Conservation (phyloP, 1,284 basidiomycete genomes). For the Cutaneotrichosporon curvatum region DNA sequence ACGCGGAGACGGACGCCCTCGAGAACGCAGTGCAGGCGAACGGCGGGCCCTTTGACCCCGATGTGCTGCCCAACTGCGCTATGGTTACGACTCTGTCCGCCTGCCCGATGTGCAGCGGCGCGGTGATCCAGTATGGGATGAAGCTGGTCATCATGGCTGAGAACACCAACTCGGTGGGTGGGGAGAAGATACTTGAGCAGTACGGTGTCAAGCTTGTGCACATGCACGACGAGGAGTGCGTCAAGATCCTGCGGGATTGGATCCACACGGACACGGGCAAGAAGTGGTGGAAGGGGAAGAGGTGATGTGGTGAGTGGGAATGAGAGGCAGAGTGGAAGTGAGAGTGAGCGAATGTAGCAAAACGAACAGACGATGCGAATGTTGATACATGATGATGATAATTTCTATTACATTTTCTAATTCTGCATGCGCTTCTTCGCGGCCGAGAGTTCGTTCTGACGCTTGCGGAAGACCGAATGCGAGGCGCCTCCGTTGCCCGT, state of each 20-base stretch:
- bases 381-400: no score
- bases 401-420: not conserved
- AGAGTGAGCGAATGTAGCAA: not conserved
- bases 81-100: slow-evolving; percentile 28
- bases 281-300: not conserved
- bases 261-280: not conserved
- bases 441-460: slow-evolving; percentile 25
- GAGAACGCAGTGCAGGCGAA: slow-evolving; percentile 20
- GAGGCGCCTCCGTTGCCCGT: slow-evolving; percentile 21
- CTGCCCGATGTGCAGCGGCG: slow-evolving; percentile 21
- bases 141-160: slow-evolving; percentile 2
- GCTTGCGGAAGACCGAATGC: slow-evolving; percentile 34
- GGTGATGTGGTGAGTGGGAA: no score
- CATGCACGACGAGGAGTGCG: not conserved
- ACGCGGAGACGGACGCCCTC: slow-evolving; percentile 30
- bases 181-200: not conserved
- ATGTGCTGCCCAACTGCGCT: slow-evolving; percentile 23
- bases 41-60: slow-evolving; percentile 18
- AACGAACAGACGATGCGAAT: not conserved
- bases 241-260: not conserved
- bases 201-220: not conserved
- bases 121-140: not conserved
- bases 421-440: slow-evolving; percentile 22
- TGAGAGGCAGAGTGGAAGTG: slow-evolving; percentile 11
- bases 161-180: not conserved